Evolutionary conservation across 2,329 filamentous ascomycete genomes (phyloP), one percentile per base, ranked within the genome.

Genomic region (Hirsutella rhossiliensis): DNA sequence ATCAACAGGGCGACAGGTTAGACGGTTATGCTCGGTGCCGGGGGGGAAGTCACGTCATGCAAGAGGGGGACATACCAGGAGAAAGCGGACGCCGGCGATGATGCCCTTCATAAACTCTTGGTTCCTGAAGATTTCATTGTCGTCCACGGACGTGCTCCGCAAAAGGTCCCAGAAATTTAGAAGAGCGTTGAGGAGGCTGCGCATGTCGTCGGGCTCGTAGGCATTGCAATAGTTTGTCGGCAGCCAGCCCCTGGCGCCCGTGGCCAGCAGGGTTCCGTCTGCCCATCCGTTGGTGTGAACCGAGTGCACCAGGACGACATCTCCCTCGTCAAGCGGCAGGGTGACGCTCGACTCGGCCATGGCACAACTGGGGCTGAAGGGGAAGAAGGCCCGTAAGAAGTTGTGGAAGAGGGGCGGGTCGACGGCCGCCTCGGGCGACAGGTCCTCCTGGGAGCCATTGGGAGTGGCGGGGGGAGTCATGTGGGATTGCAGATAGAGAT

Each of bases 231-330:
- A 98, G 63, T 98, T 98, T 9, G 92, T 98, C 3, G 92, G 92
- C 47, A 98, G 70, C 92, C 92, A 98, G 49, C 92, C 92, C 53
- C 92, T 77, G 42, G 84, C 84, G 23, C 90, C 90, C 3, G 88
- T 87, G 20, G 83, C 76, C 48, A 98, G 67, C 36, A 96, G 71
- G 1, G 92, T 98, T 42, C 92, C 92, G 62, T 98, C 92, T 29
- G 92, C 92, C 92, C 92, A 98, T 53, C 92, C 92, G 67, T 97
- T 98, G 48, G 87, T 92, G 63, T 98, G 92, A 52, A 97, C 86
- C 4, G 92, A 96, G 63, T 98, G 92, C 19, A 98, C 84, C 46
- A 98, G 67, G 43, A 98, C 83, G 41, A 98, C 78, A 57, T 98
- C 92, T 47, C 92, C 92, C 58, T 92, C 83, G 53, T 86, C 85